A percentile compares a stretch with the other conserved stretches of the same genome.
Conservation (phyloP, 129 eudicot genomes). For the Pulicaria dysenterica region DNA sequence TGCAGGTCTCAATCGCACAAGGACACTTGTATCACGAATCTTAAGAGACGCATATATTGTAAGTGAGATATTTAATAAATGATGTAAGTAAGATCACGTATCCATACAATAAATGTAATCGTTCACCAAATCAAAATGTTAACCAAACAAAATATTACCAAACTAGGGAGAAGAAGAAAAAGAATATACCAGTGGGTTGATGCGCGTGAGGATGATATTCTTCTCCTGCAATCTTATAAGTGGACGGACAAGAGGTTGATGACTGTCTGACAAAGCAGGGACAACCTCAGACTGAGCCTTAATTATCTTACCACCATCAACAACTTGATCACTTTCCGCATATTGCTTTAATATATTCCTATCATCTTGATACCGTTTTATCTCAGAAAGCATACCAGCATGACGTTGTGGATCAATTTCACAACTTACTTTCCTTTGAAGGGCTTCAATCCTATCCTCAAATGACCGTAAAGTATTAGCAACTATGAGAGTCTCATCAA, state of each 20-base stretch:
- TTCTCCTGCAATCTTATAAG: conserved; percentile 85
- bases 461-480: conserved; percentile 96
- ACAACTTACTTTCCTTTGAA: conserved; percentile 67
- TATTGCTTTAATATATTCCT: conserved; percentile 79
- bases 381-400: conserved; percentile 77
- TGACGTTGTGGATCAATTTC: conserved; percentile 85
- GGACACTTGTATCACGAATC: conserved; percentile 99
- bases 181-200: conserved; percentile 69
- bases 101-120: neutral
- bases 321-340: conserved; percentile 89
- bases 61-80: neutral
- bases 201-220: conserved; percentile 91
- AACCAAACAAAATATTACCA: too few relatives aligned
- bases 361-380: conserved; percentile 91
- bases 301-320: conserved; percentile 76
- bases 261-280: conserved; percentile 71
- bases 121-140: too few relatives aligned
- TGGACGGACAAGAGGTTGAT: conserved; percentile 79
- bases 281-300: conserved; percentile 80
- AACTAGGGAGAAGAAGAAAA: too few relatives aligned
- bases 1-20: conserved; percentile 96
- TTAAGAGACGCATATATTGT: conserved; percentile 19
- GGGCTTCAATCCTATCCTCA: conserved; percentile 87
- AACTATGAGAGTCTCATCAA: conserved; percentile 93
- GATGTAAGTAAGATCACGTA: neutral